phyloP scores from a whole-genome alignment of 2,329 filamentous ascomycete genomes.

The Talaromyces sp. region DNA sequence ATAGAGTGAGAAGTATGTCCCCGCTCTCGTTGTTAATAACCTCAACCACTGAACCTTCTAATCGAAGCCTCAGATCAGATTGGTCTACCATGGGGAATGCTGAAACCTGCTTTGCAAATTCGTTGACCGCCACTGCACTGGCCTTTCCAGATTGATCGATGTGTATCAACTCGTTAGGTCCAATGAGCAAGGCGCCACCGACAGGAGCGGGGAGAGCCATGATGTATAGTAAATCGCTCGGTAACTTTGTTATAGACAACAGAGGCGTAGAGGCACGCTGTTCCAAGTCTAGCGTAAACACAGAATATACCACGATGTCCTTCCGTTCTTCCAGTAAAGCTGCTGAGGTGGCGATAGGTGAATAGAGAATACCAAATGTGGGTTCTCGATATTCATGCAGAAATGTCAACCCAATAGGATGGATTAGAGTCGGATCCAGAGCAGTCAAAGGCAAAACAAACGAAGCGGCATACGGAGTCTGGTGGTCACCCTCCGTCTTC shows the following conservation, averaged over 20 bases:
- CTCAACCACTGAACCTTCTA: constrained; percentile 80
- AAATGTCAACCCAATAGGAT: constrained; percentile 89
- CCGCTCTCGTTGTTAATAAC: constrained; percentile 72
- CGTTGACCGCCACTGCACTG: constrained; percentile 88
- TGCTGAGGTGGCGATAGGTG: constrained; percentile 68
- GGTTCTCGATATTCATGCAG: constrained; percentile 96
- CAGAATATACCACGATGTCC: constrained; percentile 84
- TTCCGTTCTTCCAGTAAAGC: constrained; percentile 73
- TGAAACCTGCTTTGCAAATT: constrained; percentile 79
- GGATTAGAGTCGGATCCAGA: constrained; percentile 80
- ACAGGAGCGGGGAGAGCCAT: constrained; percentile 81
- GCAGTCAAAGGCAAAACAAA: constrained; percentile 90
- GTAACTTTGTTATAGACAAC: constrained; percentile 78
- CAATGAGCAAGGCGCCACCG: constrained; percentile 82
- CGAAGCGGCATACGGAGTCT: constrained; percentile 79
- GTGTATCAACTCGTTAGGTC: constrained; percentile 87
- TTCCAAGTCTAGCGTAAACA: constrained; percentile 91
- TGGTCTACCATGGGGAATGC: constrained; percentile 85
- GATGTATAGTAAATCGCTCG: constrained; percentile 81
- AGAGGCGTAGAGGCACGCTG: constrained; percentile 92
- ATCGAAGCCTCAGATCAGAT: constrained; percentile 70
- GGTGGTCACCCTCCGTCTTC: constrained; percentile 40
- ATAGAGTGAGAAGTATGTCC: constrained; percentile 79
- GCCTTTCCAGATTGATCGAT: constrained; percentile 94
- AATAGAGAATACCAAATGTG: constrained; percentile 91